Base-by-base conservation (phyloP, 306 rosid genomes). In the Elaeagnus macrophylla region DNA sequence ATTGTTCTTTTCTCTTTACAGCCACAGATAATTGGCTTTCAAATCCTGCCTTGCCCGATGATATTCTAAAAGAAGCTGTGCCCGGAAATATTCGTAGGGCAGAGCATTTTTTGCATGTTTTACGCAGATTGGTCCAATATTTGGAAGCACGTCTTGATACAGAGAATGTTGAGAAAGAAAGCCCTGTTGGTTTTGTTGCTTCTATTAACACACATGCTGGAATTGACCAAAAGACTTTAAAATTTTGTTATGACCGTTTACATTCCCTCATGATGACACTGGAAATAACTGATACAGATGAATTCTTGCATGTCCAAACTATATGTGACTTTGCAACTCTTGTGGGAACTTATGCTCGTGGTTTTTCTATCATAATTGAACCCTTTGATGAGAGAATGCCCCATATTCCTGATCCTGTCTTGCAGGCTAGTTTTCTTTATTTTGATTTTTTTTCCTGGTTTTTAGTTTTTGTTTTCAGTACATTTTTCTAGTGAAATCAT, bases 321-420 rank as follows among this genome's bases (percentile, higher is more conserved):
- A 82, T 86, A 70, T 91, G 97, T 9, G 89, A 91, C 77, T 91
- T 91, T 69, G 96, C 96, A 16, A 91, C 97, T n/a, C 94, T 91
- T 36, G 86, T 91, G 53, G 96, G 96, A 19, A 91, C 96, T 9
- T 91, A 86, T 62, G 70, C 94, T 10, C 85, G 97, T 17, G 97
- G 97, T 47, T 90, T 90, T 71, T 86, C 96, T 15, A 69, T 91
- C 48, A 91, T 86, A 76, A 86, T 86, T 59, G 96, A 91, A 61
- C 97, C 97, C 42, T 80, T 70, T 72, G 97, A 91, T 54, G 97
- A 91, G 78, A 77, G 97, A 78, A 91, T 91, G 97, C 96, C 95
- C 1, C 95, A 91, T 72, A 84, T 91, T 86, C 97, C 96, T 47
- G 97, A 91, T 69, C 97, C 97, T 53, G 86, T 91, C 61, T 76